A percentile compares a stretch with the other conserved stretches of the same genome.
phyloP scores from a whole-genome alignment of 805 yeast species.

The Candida khao-thaluensis region DNA sequence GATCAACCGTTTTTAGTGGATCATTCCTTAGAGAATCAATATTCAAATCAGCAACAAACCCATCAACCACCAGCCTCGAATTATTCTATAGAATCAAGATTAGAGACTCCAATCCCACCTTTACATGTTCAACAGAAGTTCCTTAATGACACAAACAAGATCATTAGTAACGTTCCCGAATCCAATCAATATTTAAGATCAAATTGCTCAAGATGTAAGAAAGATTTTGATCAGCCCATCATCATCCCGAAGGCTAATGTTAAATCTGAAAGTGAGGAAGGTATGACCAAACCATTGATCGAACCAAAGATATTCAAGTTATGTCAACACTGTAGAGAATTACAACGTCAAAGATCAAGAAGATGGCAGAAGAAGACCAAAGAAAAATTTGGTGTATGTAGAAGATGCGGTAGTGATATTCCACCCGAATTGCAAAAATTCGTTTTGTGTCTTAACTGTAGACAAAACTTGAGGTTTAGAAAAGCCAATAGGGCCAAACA shows the following conservation, averaged over 20 bases:
- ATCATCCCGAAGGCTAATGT: slow-evolving; percentile 31
- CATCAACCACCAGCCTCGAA: not conserved
- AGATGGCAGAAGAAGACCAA: slow-evolving; percentile 66
- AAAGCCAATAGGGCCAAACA: slow-evolving; percentile 59
- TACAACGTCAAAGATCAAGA: slow-evolving; percentile 60
- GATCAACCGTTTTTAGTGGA: slow-evolving; percentile 18
- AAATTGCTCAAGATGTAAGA: slow-evolving; percentile 59
- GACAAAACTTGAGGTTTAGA: slow-evolving; percentile 51
- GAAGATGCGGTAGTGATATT: slow-evolving; percentile 59
- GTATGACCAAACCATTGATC: slow-evolving; percentile 27
- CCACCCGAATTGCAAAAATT: slow-evolving; percentile 50
- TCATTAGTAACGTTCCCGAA: slow-evolving; percentile 8
- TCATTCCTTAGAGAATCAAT: slow-evolving; percentile 12
- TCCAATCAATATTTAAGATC: slow-evolving; percentile 28
- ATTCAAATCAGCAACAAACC: not conserved
- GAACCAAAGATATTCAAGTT: slow-evolving; percentile 49
- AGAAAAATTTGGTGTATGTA: slow-evolving; percentile 59
- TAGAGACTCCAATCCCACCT: slow-evolving; percentile 41
- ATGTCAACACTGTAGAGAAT: slow-evolving; percentile 63
- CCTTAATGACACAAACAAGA: slow-evolving; percentile 20
- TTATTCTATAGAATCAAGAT: slow-evolving; percentile 7
- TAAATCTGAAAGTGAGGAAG: slow-evolving; percentile 12
- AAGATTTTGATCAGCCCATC: slow-evolving; percentile 49
- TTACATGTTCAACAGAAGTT: slow-evolving; percentile 43
- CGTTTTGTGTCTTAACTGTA: slow-evolving; percentile 61